A percentile compares a stretch with the other conserved stretches of the same genome.
Conservation (phyloP, 345 rosid species). For the Pugionium dolabratum region DNA sequence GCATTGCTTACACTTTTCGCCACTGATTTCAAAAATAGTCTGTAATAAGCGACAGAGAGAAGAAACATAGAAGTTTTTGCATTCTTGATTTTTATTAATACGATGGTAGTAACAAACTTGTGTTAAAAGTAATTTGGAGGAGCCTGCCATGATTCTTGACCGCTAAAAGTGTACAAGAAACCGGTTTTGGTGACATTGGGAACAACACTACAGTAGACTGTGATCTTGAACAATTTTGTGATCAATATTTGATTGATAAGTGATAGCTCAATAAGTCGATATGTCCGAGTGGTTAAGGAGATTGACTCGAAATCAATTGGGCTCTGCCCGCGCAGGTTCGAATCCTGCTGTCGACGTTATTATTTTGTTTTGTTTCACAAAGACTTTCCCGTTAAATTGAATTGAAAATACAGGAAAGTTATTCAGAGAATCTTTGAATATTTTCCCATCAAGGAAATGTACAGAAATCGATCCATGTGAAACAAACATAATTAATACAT, state of each 20-base stretch:
- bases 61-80: not conserved
- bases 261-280: conserved; percentile 46
- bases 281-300: conserved; percentile 76
- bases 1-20: conserved; percentile 84
- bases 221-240: conserved; percentile 46
- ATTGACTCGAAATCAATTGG: conserved; percentile 96
- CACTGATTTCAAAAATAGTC: conserved; percentile 66
- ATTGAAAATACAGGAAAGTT: too few species aligned
- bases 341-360: conserved; percentile 95
- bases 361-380: not conserved
- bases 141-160: conserved; percentile 85
- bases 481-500: too few species aligned
- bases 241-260: too few species aligned
- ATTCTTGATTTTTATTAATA: not conserved
- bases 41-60: conserved; percentile 39
- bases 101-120: not conserved
- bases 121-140: not conserved
- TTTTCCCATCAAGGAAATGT: too few species aligned
- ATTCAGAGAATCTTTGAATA: too few species aligned
- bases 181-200: conserved; percentile 52
- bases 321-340: conserved; percentile 99
- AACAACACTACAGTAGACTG: conserved; percentile 55
- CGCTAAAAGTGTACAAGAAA: conserved; percentile 48
- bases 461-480: too few species aligned
- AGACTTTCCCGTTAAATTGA: too few species aligned